Conservation (phyloP, 495 filamentous ascomycete genomes). For the Umbilicaria muhlenbergii region DNA sequence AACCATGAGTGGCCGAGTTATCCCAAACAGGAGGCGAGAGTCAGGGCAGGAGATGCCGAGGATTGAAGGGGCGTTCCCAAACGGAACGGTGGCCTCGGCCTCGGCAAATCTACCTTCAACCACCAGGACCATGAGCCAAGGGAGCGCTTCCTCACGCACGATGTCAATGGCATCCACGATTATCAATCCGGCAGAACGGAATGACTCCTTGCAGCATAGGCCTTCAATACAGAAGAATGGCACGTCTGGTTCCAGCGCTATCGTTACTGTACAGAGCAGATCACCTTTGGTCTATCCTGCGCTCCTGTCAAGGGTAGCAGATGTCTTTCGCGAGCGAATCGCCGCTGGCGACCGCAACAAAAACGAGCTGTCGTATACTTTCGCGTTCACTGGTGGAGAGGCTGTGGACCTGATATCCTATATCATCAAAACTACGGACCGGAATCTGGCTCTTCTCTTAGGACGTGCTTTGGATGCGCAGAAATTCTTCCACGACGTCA, state of each 20-base stretch:
- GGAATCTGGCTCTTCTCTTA: constrained; percentile 86
- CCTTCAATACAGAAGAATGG: constrained; percentile 28
- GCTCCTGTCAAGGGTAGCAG: constrained; percentile 75
- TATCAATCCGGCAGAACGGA: constrained; percentile 29
- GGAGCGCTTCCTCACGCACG: constrained; percentile 32
- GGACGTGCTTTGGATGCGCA: constrained; percentile 91
- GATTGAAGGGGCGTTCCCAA: constrained; percentile 27
- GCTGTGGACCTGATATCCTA: constrained; percentile 88
- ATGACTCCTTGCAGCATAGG: constrained; percentile 27
- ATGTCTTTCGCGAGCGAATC: constrained; percentile 79
- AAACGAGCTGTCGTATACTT: constrained; percentile 94
- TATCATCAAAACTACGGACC: constrained; percentile 92
- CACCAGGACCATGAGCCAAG: constrained; percentile 20
- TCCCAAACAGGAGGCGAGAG: constrained; percentile 49
- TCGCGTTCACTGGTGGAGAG: constrained; percentile 85
- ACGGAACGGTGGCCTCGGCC: constrained; percentile 36
- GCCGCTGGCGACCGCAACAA: constrained; percentile 74
- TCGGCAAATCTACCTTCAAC: constrained; percentile 18
- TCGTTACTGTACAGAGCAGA: constrained; percentile 34
- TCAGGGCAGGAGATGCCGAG: constrained; percentile 26
- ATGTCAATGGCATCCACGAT: constrained; percentile 89
- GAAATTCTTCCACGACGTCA: constrained; percentile 99
- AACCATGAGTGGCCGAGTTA: constrained; percentile 81
- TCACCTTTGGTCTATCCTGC: constrained; percentile 86
- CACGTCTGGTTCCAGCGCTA: constrained; percentile 19